Conservation (phyloP, 2,329 filamentous ascomycete genomes). For the Epichloe glyceriae region DNA sequence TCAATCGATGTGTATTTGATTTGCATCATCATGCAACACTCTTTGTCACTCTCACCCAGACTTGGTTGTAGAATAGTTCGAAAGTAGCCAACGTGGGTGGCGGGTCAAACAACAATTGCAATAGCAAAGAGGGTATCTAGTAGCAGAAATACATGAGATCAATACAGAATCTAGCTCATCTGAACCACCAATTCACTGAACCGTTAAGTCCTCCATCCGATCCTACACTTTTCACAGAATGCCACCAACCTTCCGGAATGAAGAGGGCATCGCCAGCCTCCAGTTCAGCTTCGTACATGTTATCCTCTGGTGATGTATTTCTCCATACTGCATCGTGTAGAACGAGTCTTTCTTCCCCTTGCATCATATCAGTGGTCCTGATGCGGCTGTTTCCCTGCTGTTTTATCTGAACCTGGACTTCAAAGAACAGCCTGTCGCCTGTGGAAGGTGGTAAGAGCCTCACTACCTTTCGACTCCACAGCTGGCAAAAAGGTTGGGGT, state of each 20-base stretch:
- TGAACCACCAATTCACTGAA: slow-evolving; percentile 35
- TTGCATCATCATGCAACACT: not conserved
- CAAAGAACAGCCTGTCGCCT: slow-evolving; percentile 52
- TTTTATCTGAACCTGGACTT: slow-evolving; percentile 30
- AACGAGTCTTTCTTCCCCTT: slow-evolving; percentile 53
- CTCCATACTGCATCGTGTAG: slow-evolving; percentile 64
- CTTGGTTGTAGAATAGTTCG: too few species aligned
- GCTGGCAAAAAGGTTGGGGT: slow-evolving; percentile 80
- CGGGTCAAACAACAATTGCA: not conserved
- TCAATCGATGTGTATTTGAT: too few species aligned
- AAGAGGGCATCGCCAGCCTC: slow-evolving; percentile 34
- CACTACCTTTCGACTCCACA: slow-evolving; percentile 59
- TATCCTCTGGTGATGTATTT: slow-evolving; percentile 15
- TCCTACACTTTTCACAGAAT: slow-evolving; percentile 28
- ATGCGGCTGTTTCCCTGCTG: slow-evolving; percentile 35
- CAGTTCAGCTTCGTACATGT: slow-evolving; percentile 41
- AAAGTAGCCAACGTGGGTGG: too few species aligned
- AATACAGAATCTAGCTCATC: slow-evolving; percentile 12
- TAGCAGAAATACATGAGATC: not conserved
- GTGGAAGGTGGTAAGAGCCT: slow-evolving; percentile 53
- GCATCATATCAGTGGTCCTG: slow-evolving; percentile 84
- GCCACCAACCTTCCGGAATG: slow-evolving; percentile 32
- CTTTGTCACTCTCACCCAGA: not conserved
- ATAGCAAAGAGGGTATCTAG: not conserved
- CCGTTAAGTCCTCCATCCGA: slow-evolving; percentile 24